phyloP scores from a whole-genome alignment of 1,284 basidiomycete species.

The Ustilago bromivora region DNA sequence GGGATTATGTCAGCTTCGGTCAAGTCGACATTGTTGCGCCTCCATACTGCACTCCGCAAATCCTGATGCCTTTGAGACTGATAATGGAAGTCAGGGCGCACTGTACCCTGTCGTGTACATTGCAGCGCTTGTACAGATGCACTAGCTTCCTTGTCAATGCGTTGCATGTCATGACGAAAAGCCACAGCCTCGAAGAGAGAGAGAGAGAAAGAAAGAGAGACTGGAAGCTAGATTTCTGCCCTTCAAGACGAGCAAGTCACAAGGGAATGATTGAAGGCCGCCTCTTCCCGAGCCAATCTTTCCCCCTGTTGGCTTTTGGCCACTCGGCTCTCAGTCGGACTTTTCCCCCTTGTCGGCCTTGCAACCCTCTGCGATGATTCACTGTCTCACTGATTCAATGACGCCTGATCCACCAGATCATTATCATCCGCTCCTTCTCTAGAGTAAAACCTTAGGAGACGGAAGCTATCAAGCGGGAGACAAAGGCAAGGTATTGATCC shows the following conservation, averaged over 20 bases:
- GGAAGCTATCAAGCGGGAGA: background rate
- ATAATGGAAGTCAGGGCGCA: background rate
- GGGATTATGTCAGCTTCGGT: too few relatives aligned
- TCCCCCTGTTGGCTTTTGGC: slow-evolving; percentile 1
- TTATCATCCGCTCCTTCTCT: background rate
- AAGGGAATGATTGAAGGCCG: background rate
- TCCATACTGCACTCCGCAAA: slow-evolving; percentile 1
- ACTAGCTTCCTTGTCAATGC: background rate
- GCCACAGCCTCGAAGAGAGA: background rate
- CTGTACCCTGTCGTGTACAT: background rate
- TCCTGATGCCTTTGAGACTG: background rate
- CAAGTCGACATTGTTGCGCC: background rate
- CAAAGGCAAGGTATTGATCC: background rate
- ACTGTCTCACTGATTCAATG: background rate
- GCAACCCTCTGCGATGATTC: background rate
- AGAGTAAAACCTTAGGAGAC: background rate
- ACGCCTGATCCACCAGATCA: background rate
- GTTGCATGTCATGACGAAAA: background rate
- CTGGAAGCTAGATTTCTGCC: too few relatives aligned
- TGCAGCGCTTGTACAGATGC: background rate
- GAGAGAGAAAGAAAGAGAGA: too few relatives aligned
- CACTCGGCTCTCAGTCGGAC: slow-evolving; percentile 1
- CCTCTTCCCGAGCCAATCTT: slow-evolving; percentile 5
- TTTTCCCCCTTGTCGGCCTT: background rate
- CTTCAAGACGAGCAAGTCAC: background rate